These are phyloP conservation scores for Ustilago crameri DNA, from an alignment of 1,284 basidiomycete genomes.

Conservation along the genomic window DNA sequence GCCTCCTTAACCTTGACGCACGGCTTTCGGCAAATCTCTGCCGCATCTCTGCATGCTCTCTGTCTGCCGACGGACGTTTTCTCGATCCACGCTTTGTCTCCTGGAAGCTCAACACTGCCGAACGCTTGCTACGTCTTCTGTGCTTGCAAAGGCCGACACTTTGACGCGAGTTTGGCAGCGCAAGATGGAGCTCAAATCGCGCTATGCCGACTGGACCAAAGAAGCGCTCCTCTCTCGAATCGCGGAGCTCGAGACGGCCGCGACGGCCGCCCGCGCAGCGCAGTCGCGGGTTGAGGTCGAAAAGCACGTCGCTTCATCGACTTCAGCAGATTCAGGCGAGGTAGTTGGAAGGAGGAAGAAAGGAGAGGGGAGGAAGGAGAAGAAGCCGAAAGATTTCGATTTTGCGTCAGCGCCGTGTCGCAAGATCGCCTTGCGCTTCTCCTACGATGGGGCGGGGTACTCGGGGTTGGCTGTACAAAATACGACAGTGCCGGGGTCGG, in stretches of 20 bases:
- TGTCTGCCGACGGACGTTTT: not conserved
- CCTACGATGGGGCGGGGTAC: conserved; percentile 91
- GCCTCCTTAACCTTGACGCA: conserved; percentile 7
- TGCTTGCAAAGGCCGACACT: conserved; percentile 2
- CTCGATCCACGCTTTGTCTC: conserved; percentile 1
- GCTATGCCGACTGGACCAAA: conserved; percentile 51
- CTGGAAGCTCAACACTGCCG: not conserved
- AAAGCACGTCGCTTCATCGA: not conserved
- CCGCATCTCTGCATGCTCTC: not conserved
- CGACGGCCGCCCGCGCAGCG: conserved; percentile 14
- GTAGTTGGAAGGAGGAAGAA: not conserved
- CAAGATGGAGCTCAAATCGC: conserved; percentile 50
- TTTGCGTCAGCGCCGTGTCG: conserved; percentile 78
- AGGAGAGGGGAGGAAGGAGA: conserved; percentile 24
- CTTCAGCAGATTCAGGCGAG: not conserved
- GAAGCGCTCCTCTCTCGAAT: conserved; percentile 49
- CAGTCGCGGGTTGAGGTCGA: conserved; percentile 7
- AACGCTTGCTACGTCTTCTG: not conserved
- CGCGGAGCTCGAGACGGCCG: conserved; percentile 50
- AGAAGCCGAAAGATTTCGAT: conserved; percentile 70
- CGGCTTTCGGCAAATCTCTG: not conserved
- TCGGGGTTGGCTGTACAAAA: conserved; percentile 80
- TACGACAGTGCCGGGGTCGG: conserved; percentile 66
- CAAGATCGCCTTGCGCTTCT: conserved; percentile 91
- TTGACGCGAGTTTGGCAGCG: conserved; percentile 18